Evolutionary conservation across 2,329 filamentous ascomycete genomes (phyloP), one percentile per base, ranked within the genome.

Genomic region (Didymella arachidicola): DNA sequence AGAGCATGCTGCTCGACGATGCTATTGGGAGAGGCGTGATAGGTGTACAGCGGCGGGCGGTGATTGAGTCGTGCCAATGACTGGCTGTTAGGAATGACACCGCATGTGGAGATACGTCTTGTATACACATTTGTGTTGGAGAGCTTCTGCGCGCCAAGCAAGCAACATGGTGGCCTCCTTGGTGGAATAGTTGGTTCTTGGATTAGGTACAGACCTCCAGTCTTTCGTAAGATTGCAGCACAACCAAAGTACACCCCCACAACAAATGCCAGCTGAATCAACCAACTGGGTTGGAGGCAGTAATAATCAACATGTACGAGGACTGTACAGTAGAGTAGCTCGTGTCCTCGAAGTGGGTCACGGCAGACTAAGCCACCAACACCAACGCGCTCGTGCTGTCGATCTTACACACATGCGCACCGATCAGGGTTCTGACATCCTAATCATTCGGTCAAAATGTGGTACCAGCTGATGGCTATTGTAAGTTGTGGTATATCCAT

Each of bases 341-440:
- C 6, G 16, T 11, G 10, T 36, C 19, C n/a, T 26, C 30, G 18
- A 22, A 38, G n/a, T 22, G 39, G 39, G 29, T 16, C 19, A 29
- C 8, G 29, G 26, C 19, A 36, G 14, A 11, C 27, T 16, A 30
- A 49, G 53, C 53, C 53, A 56, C 53, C 53, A 56, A 49, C 53
- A 41, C 52, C 39, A 51, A 29, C 30, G 26, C 22, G 25, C 47
- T 42, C 29, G 29, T 49, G 29, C 45, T 45, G 53, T 56, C 39
- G 39, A 50, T 22, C 29, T 22, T 4, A 34, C 29, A 14, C 29
- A n/a, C 26, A 39, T 34, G 46, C 26, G n/a, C 16, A 34, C 34
- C 18, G 25, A 32, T 26, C 22, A 30, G 22, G n/a, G n/a, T 14
- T 7, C 2, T 38, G 6, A 8, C 22, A 11, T 14, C 12, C 2